Conservation (phyloP, 2,329 filamentous ascomycete species). For the Massarina eburnea region DNA sequence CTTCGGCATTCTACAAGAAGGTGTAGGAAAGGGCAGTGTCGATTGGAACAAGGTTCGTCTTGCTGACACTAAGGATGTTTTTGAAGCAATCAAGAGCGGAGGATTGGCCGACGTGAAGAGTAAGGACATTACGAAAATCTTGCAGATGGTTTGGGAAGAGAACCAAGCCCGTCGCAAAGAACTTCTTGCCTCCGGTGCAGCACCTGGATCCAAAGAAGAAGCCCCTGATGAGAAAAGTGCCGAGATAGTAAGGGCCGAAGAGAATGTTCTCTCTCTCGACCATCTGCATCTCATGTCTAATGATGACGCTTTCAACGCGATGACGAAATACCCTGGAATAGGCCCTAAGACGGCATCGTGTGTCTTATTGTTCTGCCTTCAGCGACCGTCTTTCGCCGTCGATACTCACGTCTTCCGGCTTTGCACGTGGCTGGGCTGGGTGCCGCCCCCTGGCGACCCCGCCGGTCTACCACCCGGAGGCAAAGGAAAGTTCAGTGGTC, state of each 20-base stretch:
- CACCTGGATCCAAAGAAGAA: constrained; percentile 48
- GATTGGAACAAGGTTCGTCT: constrained; percentile 72
- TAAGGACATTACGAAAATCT: constrained; percentile 70
- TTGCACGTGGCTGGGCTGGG: constrained; percentile 63
- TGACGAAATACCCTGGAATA: constrained; percentile 63
- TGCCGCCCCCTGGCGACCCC: constrained; percentile 49
- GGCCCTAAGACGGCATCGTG: constrained; percentile 68
- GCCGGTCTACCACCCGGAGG: constrained; percentile 31
- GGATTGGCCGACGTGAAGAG: constrained; percentile 73
- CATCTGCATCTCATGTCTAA: constrained; percentile 59
- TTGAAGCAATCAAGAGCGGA: constrained; percentile 67
- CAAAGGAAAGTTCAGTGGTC: constrained; percentile 47
- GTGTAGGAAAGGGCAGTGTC: constrained; percentile 70
- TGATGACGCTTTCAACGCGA: constrained; percentile 59
- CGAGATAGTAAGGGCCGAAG: constrained; percentile 60
- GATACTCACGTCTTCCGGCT: constrained; percentile 69
- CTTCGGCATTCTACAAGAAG: constrained; percentile 64
- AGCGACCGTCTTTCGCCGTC: constrained; percentile 64
- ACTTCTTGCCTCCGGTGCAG: constrained; percentile 42
- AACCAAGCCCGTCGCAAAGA: constrained; percentile 61
- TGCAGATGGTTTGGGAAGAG: constrained; percentile 71
- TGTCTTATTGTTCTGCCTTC: constrained; percentile 65
- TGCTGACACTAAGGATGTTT: constrained; percentile 62
- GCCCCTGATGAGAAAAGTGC: constrained; percentile 55
- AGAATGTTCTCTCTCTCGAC: constrained; percentile 65